Evolutionary conservation across 495 filamentous ascomycete genomes (phyloP).

Genomic region (Stereocaulon alpinum): DNA sequence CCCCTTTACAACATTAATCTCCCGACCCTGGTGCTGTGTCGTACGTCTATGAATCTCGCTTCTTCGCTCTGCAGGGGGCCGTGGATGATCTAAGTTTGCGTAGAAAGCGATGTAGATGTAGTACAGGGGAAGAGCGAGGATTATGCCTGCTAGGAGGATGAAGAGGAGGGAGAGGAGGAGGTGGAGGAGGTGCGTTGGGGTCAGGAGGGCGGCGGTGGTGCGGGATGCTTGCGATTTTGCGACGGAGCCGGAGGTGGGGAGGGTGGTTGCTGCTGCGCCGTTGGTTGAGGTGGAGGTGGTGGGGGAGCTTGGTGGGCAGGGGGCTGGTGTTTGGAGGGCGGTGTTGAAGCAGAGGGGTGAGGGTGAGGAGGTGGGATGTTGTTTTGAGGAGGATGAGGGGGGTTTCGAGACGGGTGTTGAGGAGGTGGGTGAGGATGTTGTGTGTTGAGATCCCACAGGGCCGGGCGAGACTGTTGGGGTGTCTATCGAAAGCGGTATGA

Average conservation of each 20-base stretch:
- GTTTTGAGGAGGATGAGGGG: too few species aligned
- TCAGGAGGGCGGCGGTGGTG: too few species aligned
- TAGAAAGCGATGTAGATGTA: background rate
- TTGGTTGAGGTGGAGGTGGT: background rate
- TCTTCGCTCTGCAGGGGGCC: too few species aligned
- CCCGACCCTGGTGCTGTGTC: too few species aligned
- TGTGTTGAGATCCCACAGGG: background rate
- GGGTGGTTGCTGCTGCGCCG: background rate
- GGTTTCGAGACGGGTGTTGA: slow-evolving; percentile 3
- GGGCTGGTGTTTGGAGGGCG: background rate
- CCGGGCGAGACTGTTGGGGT: too few species aligned
- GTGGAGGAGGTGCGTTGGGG: background rate
- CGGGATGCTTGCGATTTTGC: background rate
- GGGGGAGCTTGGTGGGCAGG: slow-evolving; percentile 4
- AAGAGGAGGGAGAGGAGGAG: background rate
- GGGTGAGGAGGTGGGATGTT: background rate
- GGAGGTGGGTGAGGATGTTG: background rate
- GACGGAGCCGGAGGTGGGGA: background rate
- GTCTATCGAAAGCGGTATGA: background rate
- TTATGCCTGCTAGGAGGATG: background rate
- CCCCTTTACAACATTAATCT: too few species aligned
- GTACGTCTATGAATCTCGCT: too few species aligned
- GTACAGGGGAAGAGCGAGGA: background rate
- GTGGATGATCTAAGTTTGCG: too few species aligned
- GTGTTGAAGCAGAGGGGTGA: slow-evolving; percentile 16